Conservation (phyloP, 805 yeast genomes). For the Candida stauntonica region DNA sequence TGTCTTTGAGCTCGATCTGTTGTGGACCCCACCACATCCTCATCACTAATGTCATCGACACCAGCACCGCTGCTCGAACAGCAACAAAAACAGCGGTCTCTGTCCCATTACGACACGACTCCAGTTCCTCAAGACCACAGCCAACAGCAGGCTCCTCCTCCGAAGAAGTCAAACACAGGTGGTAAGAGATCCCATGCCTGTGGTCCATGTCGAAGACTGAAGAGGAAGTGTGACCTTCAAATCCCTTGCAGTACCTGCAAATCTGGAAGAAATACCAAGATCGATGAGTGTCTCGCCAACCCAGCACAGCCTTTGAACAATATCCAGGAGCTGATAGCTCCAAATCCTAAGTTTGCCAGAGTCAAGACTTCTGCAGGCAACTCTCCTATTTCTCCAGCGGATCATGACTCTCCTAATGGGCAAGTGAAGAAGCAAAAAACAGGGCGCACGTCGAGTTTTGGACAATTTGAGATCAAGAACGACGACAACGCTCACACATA, state of each 20-base stretch:
- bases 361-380: conserved; percentile 10
- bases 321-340: conserved; percentile 21
- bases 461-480: conserved; percentile 11
- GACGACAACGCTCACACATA: conserved; percentile 1
- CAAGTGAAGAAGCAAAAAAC: conserved; percentile 7
- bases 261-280: conserved; percentile 22
- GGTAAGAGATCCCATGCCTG: conserved; percentile 28
- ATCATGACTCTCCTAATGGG: not conserved
- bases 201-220: conserved; percentile 28
- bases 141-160: not conserved
- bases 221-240: conserved; percentile 26
- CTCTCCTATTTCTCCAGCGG: conserved; percentile 8
- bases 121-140: too few relatives aligned
- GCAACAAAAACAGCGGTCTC: conserved; percentile 1
- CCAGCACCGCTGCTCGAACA: conserved; percentile 6
- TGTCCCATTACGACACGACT: not conserved
- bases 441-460: conserved; percentile 6
- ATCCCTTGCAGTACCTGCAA: conserved; percentile 27
- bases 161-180: not conserved
- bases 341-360: conserved; percentile 23
- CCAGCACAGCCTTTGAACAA: conserved; percentile 25
- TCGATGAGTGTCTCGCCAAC: conserved; percentile 24
- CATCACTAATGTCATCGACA: conserved; percentile 5
- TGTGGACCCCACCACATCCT: too few relatives aligned
- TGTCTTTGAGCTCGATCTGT: too few relatives aligned